Evolutionary conservation across 2,329 filamentous ascomycete genomes (phyloP), one percentile per base, ranked within the genome.

Genomic region (Thielaviopsis ethacetica): DNA sequence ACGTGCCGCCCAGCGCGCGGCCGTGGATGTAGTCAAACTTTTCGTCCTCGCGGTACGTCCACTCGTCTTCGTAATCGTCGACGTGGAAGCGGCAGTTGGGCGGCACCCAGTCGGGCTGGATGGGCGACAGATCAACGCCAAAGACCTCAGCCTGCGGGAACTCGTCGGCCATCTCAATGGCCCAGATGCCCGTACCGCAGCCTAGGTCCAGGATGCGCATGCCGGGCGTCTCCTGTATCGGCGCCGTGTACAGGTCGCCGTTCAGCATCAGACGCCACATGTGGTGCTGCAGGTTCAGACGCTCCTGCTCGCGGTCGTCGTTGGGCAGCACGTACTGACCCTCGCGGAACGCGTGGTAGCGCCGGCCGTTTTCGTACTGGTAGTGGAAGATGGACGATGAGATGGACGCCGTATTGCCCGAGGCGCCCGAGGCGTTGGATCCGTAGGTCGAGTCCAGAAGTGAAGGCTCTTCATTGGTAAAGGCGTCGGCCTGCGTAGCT

Each of bases 11-110:
- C 54, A 50, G 62, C 21, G 59, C 54, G 7, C 62, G 61, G 4
- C 59, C 62, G 57, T 63, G 62, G 63, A 73, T 66, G 62, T 65
- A 70, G 62, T 69, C 68, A 61, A 70, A 70, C 26, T 63, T 64
- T 27, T 70, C 65, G 65, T 80, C 75, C 10, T 62, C 58, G 2
- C 64, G 64, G 60, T 69, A 72, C 63, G 72, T 69, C 72, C 72
- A 74, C 21, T 67, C 64, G n/a, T 77, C 73, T 65, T 82, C 80
- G 41, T 79, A 77, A 65, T 86, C 82, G 65, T 86, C 83, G 41
- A 86, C 76, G 59, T 83, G 74, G 64, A 86, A 86, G 59, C 77
- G 75, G 61, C 82, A 79, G 64, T 86, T 86, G 27, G 74, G 71
- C 1, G 81, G 81, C 3, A 83, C 76, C 69, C 75, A 77, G 27